Percentiles rank a stretch among this genome's conserved stretches.
These are phyloP conservation scores for Ormosia semicastrata DNA, from an alignment of 306 rosid genomes.

Conservation along the genomic window DNA sequence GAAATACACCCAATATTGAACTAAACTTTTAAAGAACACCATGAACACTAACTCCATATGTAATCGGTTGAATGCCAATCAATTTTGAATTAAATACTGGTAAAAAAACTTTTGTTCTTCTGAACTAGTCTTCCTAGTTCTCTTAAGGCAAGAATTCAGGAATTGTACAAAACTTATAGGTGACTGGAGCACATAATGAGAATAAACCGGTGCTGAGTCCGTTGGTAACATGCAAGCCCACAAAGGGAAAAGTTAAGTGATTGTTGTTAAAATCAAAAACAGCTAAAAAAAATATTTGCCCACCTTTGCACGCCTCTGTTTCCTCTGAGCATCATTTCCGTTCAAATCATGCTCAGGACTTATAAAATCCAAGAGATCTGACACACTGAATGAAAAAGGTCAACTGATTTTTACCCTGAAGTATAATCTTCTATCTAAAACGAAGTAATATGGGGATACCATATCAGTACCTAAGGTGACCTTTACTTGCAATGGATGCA, in stretches of 20 bases:
- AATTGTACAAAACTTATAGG: too few species aligned
- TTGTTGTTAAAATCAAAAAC: neutral
- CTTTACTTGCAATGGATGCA: slow-evolving; percentile 90
- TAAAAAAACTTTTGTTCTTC: slow-evolving; percentile 8
- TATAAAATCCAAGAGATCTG: slow-evolving; percentile 95
- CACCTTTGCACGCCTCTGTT: slow-evolving; percentile 85
- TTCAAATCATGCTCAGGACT: slow-evolving; percentile 78
- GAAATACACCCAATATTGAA: too few species aligned
- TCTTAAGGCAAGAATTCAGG: slow-evolving; percentile 14
- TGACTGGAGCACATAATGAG: slow-evolving; percentile 5
- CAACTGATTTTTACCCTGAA: slow-evolving; percentile 32
- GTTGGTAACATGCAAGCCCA: neutral
- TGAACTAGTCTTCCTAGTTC: slow-evolving; percentile 12
- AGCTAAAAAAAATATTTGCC: neutral
- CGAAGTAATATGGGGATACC: slow-evolving; percentile 61
- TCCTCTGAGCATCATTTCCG: slow-evolving; percentile 69
- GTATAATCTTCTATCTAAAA: slow-evolving; percentile 30
- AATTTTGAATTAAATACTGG: slow-evolving; percentile 8
- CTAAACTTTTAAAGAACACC: slow-evolving; percentile 19
- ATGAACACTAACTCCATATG: slow-evolving; percentile 31
- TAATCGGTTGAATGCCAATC: slow-evolving; percentile 27
- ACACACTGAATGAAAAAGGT: slow-evolving; percentile 67
- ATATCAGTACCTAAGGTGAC: slow-evolving; percentile 99
- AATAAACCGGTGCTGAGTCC: neutral
- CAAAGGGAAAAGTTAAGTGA: neutral